Evolutionary conservation across 1,284 basidiomycete genomes (phyloP).

Genomic region (Cutaneotrichosporon cyanovorans): DNA sequence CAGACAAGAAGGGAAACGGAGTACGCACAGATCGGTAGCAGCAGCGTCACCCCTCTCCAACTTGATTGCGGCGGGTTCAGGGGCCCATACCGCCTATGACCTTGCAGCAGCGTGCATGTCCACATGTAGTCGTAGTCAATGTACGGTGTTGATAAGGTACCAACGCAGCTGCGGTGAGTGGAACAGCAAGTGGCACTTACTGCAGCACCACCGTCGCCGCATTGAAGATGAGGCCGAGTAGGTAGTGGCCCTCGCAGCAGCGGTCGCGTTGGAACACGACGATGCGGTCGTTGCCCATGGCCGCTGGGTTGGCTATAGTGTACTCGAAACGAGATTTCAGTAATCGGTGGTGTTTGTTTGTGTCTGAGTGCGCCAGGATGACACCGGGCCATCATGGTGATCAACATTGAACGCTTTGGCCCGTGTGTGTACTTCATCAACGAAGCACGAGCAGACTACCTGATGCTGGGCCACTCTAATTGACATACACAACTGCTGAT

Average conservation of each 20-base stretch:
- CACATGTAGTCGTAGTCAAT: background rate
- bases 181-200: constrained; percentile 13
- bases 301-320: too few species aligned
- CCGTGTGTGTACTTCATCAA: background rate
- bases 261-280: constrained; percentile 8
- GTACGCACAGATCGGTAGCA: too few species aligned
- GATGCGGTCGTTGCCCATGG: background rate
- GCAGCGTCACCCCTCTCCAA: too few species aligned
- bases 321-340: too few species aligned
- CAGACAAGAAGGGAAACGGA: too few species aligned
- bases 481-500: background rate
- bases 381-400: too few species aligned
- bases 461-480: too few species aligned
- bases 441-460: background rate
- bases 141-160: background rate
- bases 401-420: too few species aligned
- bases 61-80: background rate
- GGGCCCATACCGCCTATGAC: background rate
- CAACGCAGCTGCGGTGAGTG: background rate
- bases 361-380: too few species aligned
- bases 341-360: too few species aligned
- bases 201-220: constrained; percentile 16
- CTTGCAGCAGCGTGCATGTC: background rate
- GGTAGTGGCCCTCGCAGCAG: constrained; percentile 28
- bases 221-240: constrained; percentile 24